Evolutionary conservation across 805 yeast species (phyloP).

Genomic region (Maudiozyma saulgeensis): DNA sequence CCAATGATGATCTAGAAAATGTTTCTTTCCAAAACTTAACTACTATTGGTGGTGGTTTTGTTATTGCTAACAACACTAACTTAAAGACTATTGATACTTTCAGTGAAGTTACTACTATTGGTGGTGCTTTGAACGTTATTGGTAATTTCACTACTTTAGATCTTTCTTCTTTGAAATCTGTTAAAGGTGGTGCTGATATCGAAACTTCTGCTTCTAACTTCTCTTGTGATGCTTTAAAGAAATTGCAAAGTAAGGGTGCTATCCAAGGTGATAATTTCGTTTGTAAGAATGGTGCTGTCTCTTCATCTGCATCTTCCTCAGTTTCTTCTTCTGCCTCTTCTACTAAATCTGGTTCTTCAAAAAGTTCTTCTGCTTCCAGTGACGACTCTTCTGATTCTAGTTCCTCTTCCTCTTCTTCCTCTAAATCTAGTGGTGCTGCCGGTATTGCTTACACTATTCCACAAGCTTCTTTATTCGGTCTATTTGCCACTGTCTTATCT

Average conservation of each 20-base stretch:
- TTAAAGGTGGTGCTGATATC: slow-evolving; percentile 85
- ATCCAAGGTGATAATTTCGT: slow-evolving; percentile 83
- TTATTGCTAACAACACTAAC: slow-evolving; percentile 72
- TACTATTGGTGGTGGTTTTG: slow-evolving; percentile 85
- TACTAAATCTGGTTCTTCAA: slow-evolving; percentile 33
- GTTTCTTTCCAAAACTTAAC: slow-evolving; percentile 62
- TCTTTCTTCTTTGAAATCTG: slow-evolving; percentile 61
- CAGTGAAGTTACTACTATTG: slow-evolving; percentile 59
- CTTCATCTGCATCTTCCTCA: slow-evolving; percentile 35
- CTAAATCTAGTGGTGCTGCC: slow-evolving; percentile 9
- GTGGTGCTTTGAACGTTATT: slow-evolving; percentile 74
- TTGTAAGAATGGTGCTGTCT: slow-evolving; percentile 55
- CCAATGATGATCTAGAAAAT: slow-evolving; percentile 62
- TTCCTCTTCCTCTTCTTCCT: slow-evolving; percentile 5
- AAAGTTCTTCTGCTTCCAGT: slow-evolving; percentile 11
- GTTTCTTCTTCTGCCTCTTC: slow-evolving; percentile 23
- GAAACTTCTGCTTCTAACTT: slow-evolving; percentile 61
- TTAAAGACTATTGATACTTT: slow-evolving; percentile 62
- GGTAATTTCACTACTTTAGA: slow-evolving; percentile 80
- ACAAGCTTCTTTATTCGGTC: slow-evolving; percentile 3
- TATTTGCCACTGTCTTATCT: slow-evolving; percentile 34
- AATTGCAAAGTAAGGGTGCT: slow-evolving; percentile 63
- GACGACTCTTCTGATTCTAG: too few relatives aligned
- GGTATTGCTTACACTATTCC: slow-evolving; percentile 1
- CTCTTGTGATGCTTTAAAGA: slow-evolving; percentile 70